Conservation (phyloP, 345 rosid species). For the Eucalyptus cloeziana region DNA sequence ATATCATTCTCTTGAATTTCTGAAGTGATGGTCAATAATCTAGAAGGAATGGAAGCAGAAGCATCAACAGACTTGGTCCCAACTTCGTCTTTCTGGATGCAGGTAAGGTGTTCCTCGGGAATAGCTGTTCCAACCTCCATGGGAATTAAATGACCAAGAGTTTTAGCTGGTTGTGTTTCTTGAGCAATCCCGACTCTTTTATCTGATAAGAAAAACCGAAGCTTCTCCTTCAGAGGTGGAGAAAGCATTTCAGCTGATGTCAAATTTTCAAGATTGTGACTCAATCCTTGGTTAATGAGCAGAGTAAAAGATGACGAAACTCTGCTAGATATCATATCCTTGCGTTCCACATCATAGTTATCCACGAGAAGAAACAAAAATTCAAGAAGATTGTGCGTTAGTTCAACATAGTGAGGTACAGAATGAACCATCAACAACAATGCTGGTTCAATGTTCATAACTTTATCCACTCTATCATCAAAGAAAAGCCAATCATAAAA, state of each 20-base stretch:
- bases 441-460: conserved; percentile 94
- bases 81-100: not conserved
- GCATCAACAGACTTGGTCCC: not conserved
- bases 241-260: conserved; percentile 24
- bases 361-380: conserved; percentile 65
- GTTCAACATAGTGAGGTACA: conserved; percentile 43
- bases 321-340: conserved; percentile 29
- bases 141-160: not conserved
- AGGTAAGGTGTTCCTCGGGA: not conserved
- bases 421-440: conserved; percentile 66
- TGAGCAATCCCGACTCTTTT: conserved; percentile 6
- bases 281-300: conserved; percentile 55
- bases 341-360: conserved; percentile 37
- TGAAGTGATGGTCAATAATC: not conserved
- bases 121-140: not conserved
- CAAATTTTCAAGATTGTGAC: conserved; percentile 37
- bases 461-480: conserved; percentile 46
- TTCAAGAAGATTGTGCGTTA: conserved; percentile 63
- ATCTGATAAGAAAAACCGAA: conserved; percentile 23
- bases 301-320: conserved; percentile 39
- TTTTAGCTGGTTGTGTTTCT: conserved; percentile 1
- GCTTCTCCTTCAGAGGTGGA: conserved; percentile 38
- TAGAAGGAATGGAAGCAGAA: not conserved
- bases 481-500: conserved; percentile 87
- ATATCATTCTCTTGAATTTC: not conserved